These are phyloP conservation scores for Corniculantispora saksenae DNA, from an alignment of 2,329 filamentous ascomycete species.

Conservation along the genomic window DNA sequence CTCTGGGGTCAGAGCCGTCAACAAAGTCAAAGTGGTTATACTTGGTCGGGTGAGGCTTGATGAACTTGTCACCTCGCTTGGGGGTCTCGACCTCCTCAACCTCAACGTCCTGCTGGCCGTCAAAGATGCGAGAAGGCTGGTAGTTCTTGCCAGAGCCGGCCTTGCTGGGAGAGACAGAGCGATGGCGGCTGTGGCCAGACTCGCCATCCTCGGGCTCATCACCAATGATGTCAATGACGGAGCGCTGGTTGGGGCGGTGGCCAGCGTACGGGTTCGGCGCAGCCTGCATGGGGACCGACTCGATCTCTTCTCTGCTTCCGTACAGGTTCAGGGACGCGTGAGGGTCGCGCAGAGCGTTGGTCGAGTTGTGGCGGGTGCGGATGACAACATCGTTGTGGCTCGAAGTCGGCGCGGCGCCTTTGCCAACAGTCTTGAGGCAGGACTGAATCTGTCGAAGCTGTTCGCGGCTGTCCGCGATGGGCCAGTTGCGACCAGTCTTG, in stretches of 20 bases:
- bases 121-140: conserved; percentile 64
- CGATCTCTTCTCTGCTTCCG: conserved; percentile 64
- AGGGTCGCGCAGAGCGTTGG: conserved; percentile 59
- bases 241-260: conserved; percentile 63
- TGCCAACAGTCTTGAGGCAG: conserved; percentile 54
- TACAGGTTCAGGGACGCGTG: conserved; percentile 77
- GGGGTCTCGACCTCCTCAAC: conserved; percentile 45
- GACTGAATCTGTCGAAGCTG: conserved; percentile 75
- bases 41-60: conserved; percentile 73
- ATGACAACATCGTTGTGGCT: conserved; percentile 39
- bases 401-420: conserved; percentile 32
- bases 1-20: conserved; percentile 59
- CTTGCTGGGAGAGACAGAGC: conserved; percentile 47
- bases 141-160: conserved; percentile 61
- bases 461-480: conserved; percentile 83
- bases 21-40: conserved; percentile 85
- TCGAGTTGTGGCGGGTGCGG: conserved; percentile 54
- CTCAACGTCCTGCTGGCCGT: conserved; percentile 48
- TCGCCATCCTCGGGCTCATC: conserved; percentile 45
- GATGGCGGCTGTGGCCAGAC: conserved; percentile 42
- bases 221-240: conserved; percentile 71
- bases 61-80: conserved; percentile 46
- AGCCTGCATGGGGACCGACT: conserved; percentile 46
- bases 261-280: conserved; percentile 64
- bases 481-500: conserved; percentile 88